Evolutionary conservation across 768 basidiomycete species (phyloP).

Genomic region (Neoboletus brunneissimus): DNA sequence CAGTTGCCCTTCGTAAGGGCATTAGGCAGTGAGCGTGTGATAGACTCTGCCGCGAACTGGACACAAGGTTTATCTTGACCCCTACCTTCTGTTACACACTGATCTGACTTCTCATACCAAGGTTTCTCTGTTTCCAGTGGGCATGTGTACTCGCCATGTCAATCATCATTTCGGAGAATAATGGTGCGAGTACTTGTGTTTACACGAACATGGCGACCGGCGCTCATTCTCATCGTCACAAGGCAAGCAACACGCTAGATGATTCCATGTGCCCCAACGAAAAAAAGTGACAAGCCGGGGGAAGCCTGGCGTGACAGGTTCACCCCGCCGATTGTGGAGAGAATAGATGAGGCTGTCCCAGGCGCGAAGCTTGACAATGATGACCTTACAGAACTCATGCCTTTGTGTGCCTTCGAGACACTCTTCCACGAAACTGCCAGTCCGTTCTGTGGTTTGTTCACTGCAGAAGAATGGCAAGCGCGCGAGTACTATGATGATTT

Average conservation of each 20-base stretch:
- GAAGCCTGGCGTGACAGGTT: slow-evolving; percentile 56
- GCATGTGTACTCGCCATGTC: slow-evolving; percentile 48
- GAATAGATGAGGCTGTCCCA: slow-evolving; percentile 59
- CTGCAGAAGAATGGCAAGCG: slow-evolving; percentile 53
- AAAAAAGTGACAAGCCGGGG: slow-evolving; percentile 44
- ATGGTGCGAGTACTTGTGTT: slow-evolving; percentile 38
- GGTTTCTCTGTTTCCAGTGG: slow-evolving; percentile 60
- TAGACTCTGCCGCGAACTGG: slow-evolving; percentile 71
- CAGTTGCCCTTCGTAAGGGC: slow-evolving; percentile 55
- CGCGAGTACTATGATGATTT: slow-evolving; percentile 74
- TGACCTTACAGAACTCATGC: slow-evolving; percentile 62
- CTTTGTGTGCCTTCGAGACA: slow-evolving; percentile 81
- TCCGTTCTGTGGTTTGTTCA: slow-evolving; percentile 75
- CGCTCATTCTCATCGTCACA: not conserved
- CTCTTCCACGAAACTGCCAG: slow-evolving; percentile 49
- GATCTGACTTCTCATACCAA: slow-evolving; percentile 25
- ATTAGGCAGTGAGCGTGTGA: slow-evolving; percentile 53
- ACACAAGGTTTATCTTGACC: slow-evolving; percentile 42
- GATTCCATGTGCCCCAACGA: slow-evolving; percentile 62
- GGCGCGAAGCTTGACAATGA: slow-evolving; percentile 54
- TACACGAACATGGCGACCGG: not conserved
- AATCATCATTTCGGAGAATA: slow-evolving; percentile 49
- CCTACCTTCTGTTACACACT: not conserved
- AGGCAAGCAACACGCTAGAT: slow-evolving; percentile 69
- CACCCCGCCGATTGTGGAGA: slow-evolving; percentile 50